Evolutionary conservation across 805 yeast species (phyloP), one percentile per base, ranked within the genome.

Genomic region (Wickerhamomyces chaumierensis): DNA sequence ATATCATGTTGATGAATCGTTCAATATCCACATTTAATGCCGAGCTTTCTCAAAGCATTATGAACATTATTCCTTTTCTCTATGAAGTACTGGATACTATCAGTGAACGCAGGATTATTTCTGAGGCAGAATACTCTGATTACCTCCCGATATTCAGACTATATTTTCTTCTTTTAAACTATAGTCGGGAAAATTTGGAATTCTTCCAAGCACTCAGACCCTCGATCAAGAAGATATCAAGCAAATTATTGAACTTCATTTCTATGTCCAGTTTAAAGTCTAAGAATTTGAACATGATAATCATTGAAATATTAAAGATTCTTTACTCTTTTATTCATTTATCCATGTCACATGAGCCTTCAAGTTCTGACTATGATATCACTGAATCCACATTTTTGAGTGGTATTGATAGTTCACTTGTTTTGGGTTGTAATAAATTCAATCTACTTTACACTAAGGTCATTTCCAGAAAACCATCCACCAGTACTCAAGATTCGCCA

Each of bases 391-490:
- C 11, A 5, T 31, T 31, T 13, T 31, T 31, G 15, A 18, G 45
- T 7, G 55, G 55, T 0, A 41, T 52, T 8, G 58, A 53, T 36
- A 47, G 54, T n/a, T 42, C 49, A 2, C 52, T 41, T 34, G 57
- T 53, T 2, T 37, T 53, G 19, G 48, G 57, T 37, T 53, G 55
- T 28, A 53, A 53, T 39, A 53, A 51, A 34, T 52, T 51, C 35
- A 50, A 48, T 36, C 15, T 48, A 9, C 34, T 44, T 8, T 53
- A 52, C 31, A 38, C 47, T 3, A 47, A 49, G 33, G 21, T 33
- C 5, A 14, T 18, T 16, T 38, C 38, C 6, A 37, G 2, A 32
- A 31, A 3, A 39, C 45, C n/a, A 36, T 42, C 12, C 15, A 45
- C 12, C 9, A 21, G 48, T 46, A 4, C 29, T 25, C 29, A 25